Evolutionary conservation across 1,284 basidiomycete species (phyloP).

Genomic region (Rhizoctonia solani): DNA sequence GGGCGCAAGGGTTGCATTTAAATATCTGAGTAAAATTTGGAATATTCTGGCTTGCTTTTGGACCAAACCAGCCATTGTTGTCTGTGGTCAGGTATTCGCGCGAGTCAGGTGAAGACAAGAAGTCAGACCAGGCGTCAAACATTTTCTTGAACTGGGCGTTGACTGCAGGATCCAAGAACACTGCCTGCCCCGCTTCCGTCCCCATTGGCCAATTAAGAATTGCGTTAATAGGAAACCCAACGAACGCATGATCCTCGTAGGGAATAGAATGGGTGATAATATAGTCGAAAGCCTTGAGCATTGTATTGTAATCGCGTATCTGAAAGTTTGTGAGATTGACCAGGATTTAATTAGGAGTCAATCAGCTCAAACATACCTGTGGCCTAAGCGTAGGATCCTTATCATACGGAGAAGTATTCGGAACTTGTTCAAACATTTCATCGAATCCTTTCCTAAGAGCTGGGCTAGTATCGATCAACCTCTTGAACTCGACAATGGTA

Average conservation of each 20-base stretch:
- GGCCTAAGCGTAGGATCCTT: conserved; percentile 16
- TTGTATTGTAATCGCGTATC: conserved; percentile 52
- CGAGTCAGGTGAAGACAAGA: conserved; percentile 44
- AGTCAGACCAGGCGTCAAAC: conserved; percentile 43
- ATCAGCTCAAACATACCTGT: not conserved
- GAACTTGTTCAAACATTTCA: conserved; percentile 32
- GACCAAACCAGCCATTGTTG: conserved; percentile 45
- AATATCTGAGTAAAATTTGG: conserved; percentile 44
- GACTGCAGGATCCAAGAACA: conserved; percentile 49
- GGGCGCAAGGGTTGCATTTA: conserved; percentile 44
- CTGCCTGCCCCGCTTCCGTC: conserved; percentile 52
- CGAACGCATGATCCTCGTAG: conserved; percentile 47
- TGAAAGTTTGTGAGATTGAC: too few species aligned
- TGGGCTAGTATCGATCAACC: conserved; percentile 20
- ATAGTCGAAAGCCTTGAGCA: conserved; percentile 53
- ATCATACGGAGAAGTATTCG: conserved; percentile 9
- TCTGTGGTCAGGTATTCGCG: conserved; percentile 43
- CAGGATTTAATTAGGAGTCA: too few species aligned
- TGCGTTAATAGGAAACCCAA: conserved; percentile 53
- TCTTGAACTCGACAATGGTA: conserved; percentile 24
- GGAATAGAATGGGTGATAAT: conserved; percentile 50
- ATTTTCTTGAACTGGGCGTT: conserved; percentile 29
- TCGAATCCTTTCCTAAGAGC: conserved; percentile 20
- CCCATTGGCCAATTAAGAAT: conserved; percentile 56
- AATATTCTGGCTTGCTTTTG: conserved; percentile 40